Conservation (phyloP, 106 monocot species). For the Apostasia ramifera region DNA sequence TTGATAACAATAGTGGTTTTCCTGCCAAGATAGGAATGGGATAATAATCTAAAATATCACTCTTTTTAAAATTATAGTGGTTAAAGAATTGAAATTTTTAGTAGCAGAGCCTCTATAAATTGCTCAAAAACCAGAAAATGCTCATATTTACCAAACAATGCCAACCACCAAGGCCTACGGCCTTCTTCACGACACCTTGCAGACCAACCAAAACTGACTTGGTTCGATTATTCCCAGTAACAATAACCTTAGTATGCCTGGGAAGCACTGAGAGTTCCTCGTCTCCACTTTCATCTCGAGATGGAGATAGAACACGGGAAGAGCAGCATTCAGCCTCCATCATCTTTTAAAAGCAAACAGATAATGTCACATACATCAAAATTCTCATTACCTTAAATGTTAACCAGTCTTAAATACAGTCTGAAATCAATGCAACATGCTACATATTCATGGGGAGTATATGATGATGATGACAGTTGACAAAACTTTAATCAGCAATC, state of each 20-base stretch:
- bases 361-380: not conserved
- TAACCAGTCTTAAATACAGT: not conserved
- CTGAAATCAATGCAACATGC: not conserved
- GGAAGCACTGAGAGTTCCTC: slow-evolving; percentile 85
- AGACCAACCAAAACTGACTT: slow-evolving; percentile 86
- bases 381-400: not conserved
- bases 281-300: slow-evolving; percentile 73
- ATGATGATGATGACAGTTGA: no score
- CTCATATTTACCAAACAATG: slow-evolving; percentile 69
- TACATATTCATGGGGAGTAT: no score
- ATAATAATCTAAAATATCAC: no score
- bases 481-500: not conserved
- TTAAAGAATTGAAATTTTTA: not conserved
- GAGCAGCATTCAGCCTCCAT: slow-evolving; percentile 63
- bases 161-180: slow-evolving; percentile 88
- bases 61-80: no score
- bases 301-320: slow-evolving; percentile 32
- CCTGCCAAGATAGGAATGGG: no score
- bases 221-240: slow-evolving; percentile 84
- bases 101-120: no score
- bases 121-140: no score
- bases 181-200: slow-evolving; percentile 90
- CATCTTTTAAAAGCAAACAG: slow-evolving; percentile 4
- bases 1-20: no score
- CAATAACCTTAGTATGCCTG: slow-evolving; percentile 85